A percentile compares a stretch with the other conserved stretches of the same genome.
Conservation (phyloP, 2,329 filamentous ascomycete species). For the Aspergillus piperis region DNA sequence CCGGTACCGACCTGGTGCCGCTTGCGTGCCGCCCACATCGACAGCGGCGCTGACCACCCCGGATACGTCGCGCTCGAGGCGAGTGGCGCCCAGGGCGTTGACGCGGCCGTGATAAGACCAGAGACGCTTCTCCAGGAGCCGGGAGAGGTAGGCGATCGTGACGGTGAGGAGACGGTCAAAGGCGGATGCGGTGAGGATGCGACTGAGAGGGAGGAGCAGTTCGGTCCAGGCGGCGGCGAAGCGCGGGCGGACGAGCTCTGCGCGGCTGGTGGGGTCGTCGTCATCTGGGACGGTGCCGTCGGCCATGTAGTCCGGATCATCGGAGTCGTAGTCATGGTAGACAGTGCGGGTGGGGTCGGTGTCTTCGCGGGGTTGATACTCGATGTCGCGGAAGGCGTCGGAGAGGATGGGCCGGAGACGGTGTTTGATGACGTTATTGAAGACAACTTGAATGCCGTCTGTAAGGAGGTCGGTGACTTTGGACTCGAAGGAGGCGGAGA, state of each 20-base stretch:
- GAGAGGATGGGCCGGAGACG: conserved; percentile 80
- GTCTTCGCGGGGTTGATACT: conserved; percentile 72
- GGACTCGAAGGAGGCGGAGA: conserved; percentile 70
- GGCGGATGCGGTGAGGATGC: conserved; percentile 76
- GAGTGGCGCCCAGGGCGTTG: conserved; percentile 77
- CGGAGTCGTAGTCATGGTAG: conserved; percentile 48
- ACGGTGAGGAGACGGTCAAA: conserved; percentile 74
- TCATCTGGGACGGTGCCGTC: conserved; percentile 32
- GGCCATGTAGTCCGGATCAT: conserved; percentile 30
- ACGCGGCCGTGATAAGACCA: conserved; percentile 77
- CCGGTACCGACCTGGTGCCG: conserved; percentile 61
- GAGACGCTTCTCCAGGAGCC: conserved; percentile 82
- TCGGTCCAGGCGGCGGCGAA: conserved; percentile 86
- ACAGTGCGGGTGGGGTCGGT: conserved; percentile 35
- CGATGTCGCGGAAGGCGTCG: conserved; percentile 87
- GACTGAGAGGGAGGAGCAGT: conserved; percentile 79
- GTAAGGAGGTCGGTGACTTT: conserved; percentile 81
- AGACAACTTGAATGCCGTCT: conserved; percentile 82
- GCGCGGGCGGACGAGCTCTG: conserved; percentile 71
- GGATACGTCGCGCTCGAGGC: conserved; percentile 80
- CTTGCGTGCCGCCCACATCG: conserved; percentile 38
- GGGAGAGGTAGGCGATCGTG: conserved; percentile 73
- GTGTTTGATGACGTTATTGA: conserved; percentile 81
- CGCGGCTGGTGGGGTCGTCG: conserved; percentile 41
- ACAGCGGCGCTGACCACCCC: conserved; percentile 63